Evolutionary conservation across 371 early-diverging fungal genomes (phyloP), one percentile per base, ranked within the genome.

Genomic region (Rhizopus delemar): DNA sequence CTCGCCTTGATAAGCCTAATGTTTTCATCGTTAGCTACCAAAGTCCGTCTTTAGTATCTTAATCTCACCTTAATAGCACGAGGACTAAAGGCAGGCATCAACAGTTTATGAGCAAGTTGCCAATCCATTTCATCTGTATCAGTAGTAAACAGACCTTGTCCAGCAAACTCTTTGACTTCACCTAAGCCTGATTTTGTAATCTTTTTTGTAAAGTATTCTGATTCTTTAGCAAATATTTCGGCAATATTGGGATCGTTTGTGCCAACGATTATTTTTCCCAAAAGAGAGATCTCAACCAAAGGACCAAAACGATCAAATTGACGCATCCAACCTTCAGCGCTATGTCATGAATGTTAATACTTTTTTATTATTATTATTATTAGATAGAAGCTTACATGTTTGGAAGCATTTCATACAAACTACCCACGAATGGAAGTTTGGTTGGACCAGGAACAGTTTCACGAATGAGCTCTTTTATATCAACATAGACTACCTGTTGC

Each of bases 1-100:
- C 46, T 79, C 76, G 5, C 62, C 29, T 61, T 73, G 70, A 53
- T 82, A 77, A 1, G 63, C 76, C 71, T 75, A 60, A 35, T 35
- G 2, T 22, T 22, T 22, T 22, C 22, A 22, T 22, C 2, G 22
- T 22, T 22, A 22, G 22, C 22, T 22, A 22, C 22, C 22, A 22
- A 22, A 22, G 22, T 22, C 22, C 2, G 22, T 22, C 22, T 22
- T 22, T 22, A 22, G 22, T 22, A 22, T 22, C 45, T 22, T 2
- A 13, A 22, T 36, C 22, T 63, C 54, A 63, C 71, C 71, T 71
- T 71, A 15, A 69, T 62, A 22, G 73, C 73, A 32, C 73, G 53
- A 34, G 73, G 65, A 53, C 70, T 68, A 43, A 83, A 83, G 12
- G 81, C 80, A n/a, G 83, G 83, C 68, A 81, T 79, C n/a, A 83